Base-by-base conservation (phyloP, 164 flowering plant genomes). In the Vitis cinerea region DNA sequence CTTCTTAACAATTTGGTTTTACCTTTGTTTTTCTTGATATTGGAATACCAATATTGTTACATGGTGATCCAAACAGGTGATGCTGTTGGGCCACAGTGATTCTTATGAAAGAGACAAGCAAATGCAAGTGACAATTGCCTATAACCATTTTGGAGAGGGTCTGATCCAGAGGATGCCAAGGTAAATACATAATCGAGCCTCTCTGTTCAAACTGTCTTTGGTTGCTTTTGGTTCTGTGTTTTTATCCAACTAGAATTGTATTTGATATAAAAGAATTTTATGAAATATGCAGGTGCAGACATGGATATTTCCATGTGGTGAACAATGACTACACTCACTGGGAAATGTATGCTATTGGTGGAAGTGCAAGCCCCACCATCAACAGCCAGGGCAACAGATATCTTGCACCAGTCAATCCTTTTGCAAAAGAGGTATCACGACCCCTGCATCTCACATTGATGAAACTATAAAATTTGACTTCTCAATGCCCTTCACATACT, bases 161-260 rank as follows among this genome's bases (percentile, higher is more conserved):
- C 94, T 94, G 57, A 91, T 94, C 69, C 99, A 94, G 84, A 88
- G 99, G 76, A 95, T 95, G 99, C 99, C 99, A 50, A 91, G 99
- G 98, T 92, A 86, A 37, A 59, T 44, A 50, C 50, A 70, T n/a
- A 51, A 15, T 47, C 10, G 19, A n/a, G 6, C 48, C 54, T 15
- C 15, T 56, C 16, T 53, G 5, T 30, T 62, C 49, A 71, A 62
- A 10, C 44, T 6, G 30, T 57, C 29, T 9, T 63, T 64, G 48
- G 1, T 59, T 9, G 48, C 14, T 65, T 2, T 50, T 65, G 7
- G 6, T 44, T 17, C 47, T 17, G 10, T 53, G 12, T 56, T 48
- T 61, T 61, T 27, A 12, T 64, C 8, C 6, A 51, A 50, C 10
- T 50, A 19, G 44, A 59, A 14, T 60, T 47, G 50, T 48, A 30